Evolutionary conservation across 2,329 filamentous ascomycete genomes (phyloP), one percentile per base, ranked within the genome.

Genomic region (Fusarium subtropicale): DNA sequence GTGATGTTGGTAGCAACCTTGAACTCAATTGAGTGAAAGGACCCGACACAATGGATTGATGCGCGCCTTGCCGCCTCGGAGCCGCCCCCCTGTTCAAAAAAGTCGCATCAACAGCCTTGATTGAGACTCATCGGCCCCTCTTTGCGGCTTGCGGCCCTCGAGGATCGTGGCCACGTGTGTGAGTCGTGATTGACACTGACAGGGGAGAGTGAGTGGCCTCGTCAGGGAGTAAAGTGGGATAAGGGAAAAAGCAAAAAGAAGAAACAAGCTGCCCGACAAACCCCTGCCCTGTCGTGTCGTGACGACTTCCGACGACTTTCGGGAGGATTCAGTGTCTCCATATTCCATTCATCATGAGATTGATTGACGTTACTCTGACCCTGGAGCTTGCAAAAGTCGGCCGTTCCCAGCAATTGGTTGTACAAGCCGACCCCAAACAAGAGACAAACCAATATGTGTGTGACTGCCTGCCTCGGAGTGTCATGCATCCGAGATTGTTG

Each of bases 1-100:
- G 18, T 34, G 52, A n/a, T 46, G 26, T 30, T 28, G 47, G 18
- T n/a, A 38, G 33, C 31, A 59, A 59, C 56, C 51, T 46, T 42
- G 51, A 31, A 61, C 31, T 46, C 55, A 45, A 38, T 50, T 61
- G 54, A 58, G 39, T 41, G 30, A 61, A 53, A 18, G 58, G 73
- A 75, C 73, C 73, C 73, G 73, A 75, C 73, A 74, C 71, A 65
- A 64, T 75, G 73, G 73, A 64, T 75, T 75, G 71, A 75, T 75
- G 73, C 60, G 71, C 66, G 68, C 70, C 71, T 71, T 74, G 71
- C 73, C 73, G 73, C 68, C 71, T 72, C 53, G 36, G 60, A 60
- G 52, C 34, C 60, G 46, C 42, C 46, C 68, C 71, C 67, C 56
- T 66, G 69, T 62, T 56, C 39, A 72, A 52, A 26, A 38, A 38